Evolutionary conservation across 129 eudicot genomes (phyloP), one percentile per base, ranked within the genome.

Genomic region (Helianthus annuus): DNA sequence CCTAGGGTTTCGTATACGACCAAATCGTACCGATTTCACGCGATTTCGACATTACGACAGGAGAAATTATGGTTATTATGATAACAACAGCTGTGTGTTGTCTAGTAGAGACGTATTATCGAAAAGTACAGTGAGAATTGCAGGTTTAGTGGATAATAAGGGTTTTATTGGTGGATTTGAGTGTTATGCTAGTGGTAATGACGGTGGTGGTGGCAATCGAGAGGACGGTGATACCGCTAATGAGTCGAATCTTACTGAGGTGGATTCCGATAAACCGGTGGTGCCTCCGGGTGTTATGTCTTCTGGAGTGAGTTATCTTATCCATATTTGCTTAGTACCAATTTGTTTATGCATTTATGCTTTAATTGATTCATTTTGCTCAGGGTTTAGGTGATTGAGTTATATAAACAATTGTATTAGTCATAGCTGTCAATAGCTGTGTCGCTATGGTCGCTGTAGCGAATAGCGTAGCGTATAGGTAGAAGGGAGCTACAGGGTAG

Each of bases 271-370:
- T 44, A 81, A 80, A 36, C 66, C 76, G 7, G 71, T 69, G 64
- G 66, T 15, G 40, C 36, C 36, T 32, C 36, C 36, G 4, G 36
- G 36, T 32, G 38, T 69, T 66, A 0, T 32, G 32, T 79, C 91
- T 15, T 83, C 95, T 4, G 70, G 92, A 84, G 97, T 91, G 76
- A 86, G 85, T 45, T 67, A 22, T 60, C 16, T 57, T 44, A 59
- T 17, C 49, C 38, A 22, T 10, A 48, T 52, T 45, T 5, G 22
- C 2, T 61, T 69, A 36, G 6, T 42, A 10, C 12, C 64, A 10
- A 29, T 11, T 62, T 57, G 29, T 64, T 69, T 60, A 38, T 55
- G 62, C 6, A 71, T 81, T 19, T 34, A 46, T 14, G 22, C 15
- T 49, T 15, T 1, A 3, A 24, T 16, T 45, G 22, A 14, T 55